Base-by-base conservation (phyloP, 148 eudicot genomes). In the Persicaria maculosa region DNA sequence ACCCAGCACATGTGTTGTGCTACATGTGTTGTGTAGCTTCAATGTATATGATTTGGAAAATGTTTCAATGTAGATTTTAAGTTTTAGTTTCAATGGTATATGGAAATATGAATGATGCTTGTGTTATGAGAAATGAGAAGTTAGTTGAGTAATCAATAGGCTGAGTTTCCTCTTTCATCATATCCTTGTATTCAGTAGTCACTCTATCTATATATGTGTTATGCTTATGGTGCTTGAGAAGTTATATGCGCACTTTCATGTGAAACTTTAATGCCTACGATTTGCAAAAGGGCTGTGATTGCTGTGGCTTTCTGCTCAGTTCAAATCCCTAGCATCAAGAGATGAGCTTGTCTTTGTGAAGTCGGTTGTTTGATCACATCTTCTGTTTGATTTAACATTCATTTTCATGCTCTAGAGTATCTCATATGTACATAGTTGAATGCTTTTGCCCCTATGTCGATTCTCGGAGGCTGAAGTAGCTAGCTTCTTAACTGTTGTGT, bases 1-100 rank as follows among this genome's bases (percentile, higher is more conserved):
- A 82, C 69, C 97, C 97, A 20, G 22, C 22, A 20, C 22, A 20
- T 52, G n/a, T 14, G n/a, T n/a, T n/a, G n/a, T n/a, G n/a, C n/a
- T n/a, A n/a, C n/a, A n/a, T n/a, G n/a, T n/a, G 16, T 52, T 52
- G 55, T 14, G 16, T 17, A 52, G 17, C n/a, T 3, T 52, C n/a
- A 52, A 12, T 52, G 55, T 52, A 12, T 52, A 16, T 52, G 17
- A 4, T 52, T 52, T 52, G 55, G 22, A 20, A 12, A 14, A 12
- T 52, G 55, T 31, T 31, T 31, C 1, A 31, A 14, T 11, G 55
- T 52, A 12, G n/a, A 12, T 14, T 52, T 52, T 15, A 0, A 12
- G 11, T 50, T 10, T 0, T 50, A 50, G 54, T 50, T 50, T 10
- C 15, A 1, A 16, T 50, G 12, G 54, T 14, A 14, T 50, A 50